Base-by-base conservation (phyloP, 768 basidiomycete species). In the Mycena alexandri region DNA sequence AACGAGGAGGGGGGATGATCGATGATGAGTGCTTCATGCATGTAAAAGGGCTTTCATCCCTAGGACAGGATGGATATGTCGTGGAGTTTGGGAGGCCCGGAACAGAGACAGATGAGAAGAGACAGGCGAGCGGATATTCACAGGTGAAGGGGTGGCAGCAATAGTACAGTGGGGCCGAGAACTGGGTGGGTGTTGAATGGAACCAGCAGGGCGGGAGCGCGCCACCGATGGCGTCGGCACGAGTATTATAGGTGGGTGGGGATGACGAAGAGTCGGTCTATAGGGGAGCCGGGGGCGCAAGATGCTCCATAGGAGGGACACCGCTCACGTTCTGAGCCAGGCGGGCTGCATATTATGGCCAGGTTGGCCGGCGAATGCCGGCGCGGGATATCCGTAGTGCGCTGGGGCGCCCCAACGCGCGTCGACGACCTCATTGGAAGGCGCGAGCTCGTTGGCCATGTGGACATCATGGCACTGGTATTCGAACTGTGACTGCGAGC, bases 61-160 rank as follows among this genome's bases (percentile, higher is more conserved):
- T 74, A 75, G 78, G 86, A 88, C 87, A 82, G 87, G 85, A 88
- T 86, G 87, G 84, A 89, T 88, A 88, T 84, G 87, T 88, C 87
- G 77, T 85, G 78, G 75, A 79, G 77, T 75, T 66, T 73, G 74
- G 76, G 75, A 72, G 70, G 74, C 70, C 77, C 77, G 74, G 73
- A 62, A 77, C 75, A 73, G 73, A 74, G 69, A 75, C 67, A 73
- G 14, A 70, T 65, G 72, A 74, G 67, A 73, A 75, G 66, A 73
- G 71, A 74, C 74, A 70, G 74, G 53, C 71, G 68, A 71, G 74
- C 68, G 72, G 74, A 76, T 79, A 79, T 79, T 78, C 75, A 79
- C 79, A 79, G 71, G 63, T 71, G 59, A 29, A 29, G 29, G 29
- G 29, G 29, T 29, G 29, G 29, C 69, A 72, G 68, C 69, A 75